phyloP scores from a whole-genome alignment of 768 basidiomycete genomes.

The Boletus fagicola region DNA sequence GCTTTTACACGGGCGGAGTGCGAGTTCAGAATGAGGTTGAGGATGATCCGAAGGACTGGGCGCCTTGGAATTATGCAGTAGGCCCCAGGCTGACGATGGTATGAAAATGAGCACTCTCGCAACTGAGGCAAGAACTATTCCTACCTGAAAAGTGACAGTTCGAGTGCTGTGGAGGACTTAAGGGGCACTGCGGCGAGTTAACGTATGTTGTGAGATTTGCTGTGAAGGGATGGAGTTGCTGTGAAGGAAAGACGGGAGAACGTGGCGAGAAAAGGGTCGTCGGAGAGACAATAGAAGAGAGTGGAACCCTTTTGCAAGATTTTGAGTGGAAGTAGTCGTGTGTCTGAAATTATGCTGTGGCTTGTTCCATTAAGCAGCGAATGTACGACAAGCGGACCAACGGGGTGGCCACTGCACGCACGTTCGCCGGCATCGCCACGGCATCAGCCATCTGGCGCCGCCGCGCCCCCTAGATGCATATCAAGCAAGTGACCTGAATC shows the following conservation, averaged over 20 bases:
- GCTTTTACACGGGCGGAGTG: conserved; percentile 5
- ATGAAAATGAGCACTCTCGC: conserved; percentile 9
- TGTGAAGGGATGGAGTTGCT: neutral
- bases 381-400: conserved; percentile 27
- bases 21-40: neutral
- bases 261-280: conserved; percentile 7
- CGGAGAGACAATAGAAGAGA: conserved; percentile 11
- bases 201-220: conserved; percentile 3
- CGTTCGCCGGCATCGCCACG: conserved; percentile 37
- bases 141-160: conserved; percentile 8
- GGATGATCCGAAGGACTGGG: neutral
- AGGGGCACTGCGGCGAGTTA: conserved; percentile 13
- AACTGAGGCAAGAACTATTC: conserved; percentile 1
- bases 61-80: neutral
- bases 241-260: conserved; percentile 12
- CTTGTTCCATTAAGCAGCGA: conserved; percentile 16
- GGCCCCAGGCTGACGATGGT: conserved; percentile 2
- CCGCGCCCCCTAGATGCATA: conserved; percentile 16
- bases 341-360: conserved; percentile 38
- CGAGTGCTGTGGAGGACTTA: conserved; percentile 4
- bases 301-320: conserved; percentile 17
- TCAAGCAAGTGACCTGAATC: conserved; percentile 31
- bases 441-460: conserved; percentile 16
- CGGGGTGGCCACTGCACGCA: conserved; percentile 32
- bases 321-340: conserved; percentile 34